Conservation (phyloP, 805 yeast genomes). For the Nakazawaea siamensis region DNA sequence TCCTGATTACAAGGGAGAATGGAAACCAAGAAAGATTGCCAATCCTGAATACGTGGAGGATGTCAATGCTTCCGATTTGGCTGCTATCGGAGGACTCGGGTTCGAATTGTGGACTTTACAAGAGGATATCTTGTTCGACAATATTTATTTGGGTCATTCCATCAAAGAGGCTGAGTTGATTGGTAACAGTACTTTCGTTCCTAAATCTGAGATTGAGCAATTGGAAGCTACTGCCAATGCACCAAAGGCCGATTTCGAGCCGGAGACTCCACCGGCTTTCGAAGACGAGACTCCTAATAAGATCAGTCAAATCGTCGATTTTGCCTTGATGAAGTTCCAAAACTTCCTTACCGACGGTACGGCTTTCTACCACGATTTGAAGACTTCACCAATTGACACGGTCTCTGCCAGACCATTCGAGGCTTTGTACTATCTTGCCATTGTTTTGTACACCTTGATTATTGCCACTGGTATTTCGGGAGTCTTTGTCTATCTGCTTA, state of each 20-base stretch:
- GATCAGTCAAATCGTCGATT: constrained; percentile 12
- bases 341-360: constrained; percentile 19
- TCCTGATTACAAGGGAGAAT: constrained; percentile 73
- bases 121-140: constrained; percentile 65
- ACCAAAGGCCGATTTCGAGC: constrained; percentile 32
- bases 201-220: constrained; percentile 46
- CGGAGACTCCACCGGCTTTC: constrained; percentile 34
- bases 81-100: constrained; percentile 72
- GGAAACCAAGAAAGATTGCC: constrained; percentile 58
- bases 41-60: constrained; percentile 70
- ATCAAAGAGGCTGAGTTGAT: constrained; percentile 76
- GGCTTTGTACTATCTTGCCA: constrained; percentile 37
- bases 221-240: constrained; percentile 28
- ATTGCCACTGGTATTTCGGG: constrained; percentile 35
- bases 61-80: constrained; percentile 46
- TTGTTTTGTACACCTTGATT: constrained; percentile 31
- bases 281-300: constrained; percentile 13
- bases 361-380: constrained; percentile 29
- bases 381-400: constrained; percentile 35
- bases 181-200: constrained; percentile 67
- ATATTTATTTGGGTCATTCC: constrained; percentile 79
- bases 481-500: constrained; percentile 21
- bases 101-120: constrained; percentile 90
- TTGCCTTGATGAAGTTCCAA: constrained; percentile 13
- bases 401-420: constrained; percentile 39